Percentiles rank a stretch among this genome's conserved stretches.
These are phyloP conservation scores for Beauveria pseudobassiana DNA, from an alignment of 2,329 filamentous ascomycete genomes.

Conservation along the genomic window DNA sequence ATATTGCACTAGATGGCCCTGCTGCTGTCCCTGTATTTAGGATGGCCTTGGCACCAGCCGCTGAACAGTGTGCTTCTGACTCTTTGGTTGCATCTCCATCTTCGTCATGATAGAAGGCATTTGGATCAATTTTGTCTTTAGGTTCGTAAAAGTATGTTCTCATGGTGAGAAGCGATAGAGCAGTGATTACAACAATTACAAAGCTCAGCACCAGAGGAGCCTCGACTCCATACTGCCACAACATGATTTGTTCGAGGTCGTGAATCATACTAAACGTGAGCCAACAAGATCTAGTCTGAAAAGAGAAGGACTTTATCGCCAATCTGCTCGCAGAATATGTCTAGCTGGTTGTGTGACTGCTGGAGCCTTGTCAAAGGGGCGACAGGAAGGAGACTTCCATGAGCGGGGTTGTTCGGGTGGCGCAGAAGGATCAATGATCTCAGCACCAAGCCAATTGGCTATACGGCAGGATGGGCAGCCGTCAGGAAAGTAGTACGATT, in stretches of 20 bases:
- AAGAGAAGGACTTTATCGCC: too few relatives aligned
- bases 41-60: neutral
- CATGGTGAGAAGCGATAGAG: neutral
- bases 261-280: too few relatives aligned
- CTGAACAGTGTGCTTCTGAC: neutral
- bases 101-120: neutral
- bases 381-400: too few relatives aligned
- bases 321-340: too few relatives aligned
- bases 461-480: too few relatives aligned
- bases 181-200: neutral
- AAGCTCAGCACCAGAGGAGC: neutral
- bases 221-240: neutral
- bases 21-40: neutral
- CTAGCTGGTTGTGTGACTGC: too few relatives aligned
- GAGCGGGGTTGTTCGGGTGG: too few relatives aligned
- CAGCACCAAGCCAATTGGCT: too few relatives aligned
- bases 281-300: too few relatives aligned
- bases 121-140: fast-evolving
- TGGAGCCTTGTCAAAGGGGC: too few relatives aligned
- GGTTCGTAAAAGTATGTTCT: neutral
- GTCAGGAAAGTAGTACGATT: too few relatives aligned
- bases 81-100: neutral
- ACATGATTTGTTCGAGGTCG: neutral
- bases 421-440: too few relatives aligned
- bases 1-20: neutral